Base-by-base conservation (phyloP, 495 filamentous ascomycete species). In the Neurospora tetrasperma region DNA sequence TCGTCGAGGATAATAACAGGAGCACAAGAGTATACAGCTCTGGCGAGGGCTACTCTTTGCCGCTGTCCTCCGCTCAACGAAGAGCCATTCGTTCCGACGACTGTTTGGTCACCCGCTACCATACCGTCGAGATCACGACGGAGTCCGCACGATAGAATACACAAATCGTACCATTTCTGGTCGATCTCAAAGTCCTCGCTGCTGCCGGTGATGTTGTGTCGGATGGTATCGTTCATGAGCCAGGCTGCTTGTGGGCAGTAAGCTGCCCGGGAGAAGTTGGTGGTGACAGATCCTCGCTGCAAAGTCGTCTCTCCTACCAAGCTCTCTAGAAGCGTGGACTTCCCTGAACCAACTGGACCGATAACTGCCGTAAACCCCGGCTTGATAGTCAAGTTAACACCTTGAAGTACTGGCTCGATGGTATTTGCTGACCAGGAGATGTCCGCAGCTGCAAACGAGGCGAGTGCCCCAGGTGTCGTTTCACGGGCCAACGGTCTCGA, bases 11-110 rank as follows among this genome's bases (percentile, higher is more conserved):
- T 43, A 4, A 82, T 66, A 5, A 83, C 66, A 1, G 77, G 27
- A 5, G 74, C 73, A 35, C 78, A 70, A 1, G 77, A 72, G 68
- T 84, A 84, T 8, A 84, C n/a, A 2, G 82, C 82, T 71, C 82
- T 74, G 6, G 78, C 74, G 18, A 78, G 73, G 2, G 76, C 74
- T 68, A 92, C 84, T 4, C 90, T 83, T 75, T 92, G 90, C 73
- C 87, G 88, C 74, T 93, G 90, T 0, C 90, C 91, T 11, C 90
- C 90, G 74, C 87, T 89, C 10, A 93, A 82, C 4, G 85, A 83
- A 71, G 90, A 85, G 0, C 90, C 91, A 71, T 88, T 88, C 80
- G 86, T 89, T 10, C 90, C 91, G 72, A 91, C 85, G 3, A 84
- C 76, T 4, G 89, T 92, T 42, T 84, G 76, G 76, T 93, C 89